Evolutionary conservation across 2,329 filamentous ascomycete species (phyloP).

Genomic region (Aspergillus sergii): DNA sequence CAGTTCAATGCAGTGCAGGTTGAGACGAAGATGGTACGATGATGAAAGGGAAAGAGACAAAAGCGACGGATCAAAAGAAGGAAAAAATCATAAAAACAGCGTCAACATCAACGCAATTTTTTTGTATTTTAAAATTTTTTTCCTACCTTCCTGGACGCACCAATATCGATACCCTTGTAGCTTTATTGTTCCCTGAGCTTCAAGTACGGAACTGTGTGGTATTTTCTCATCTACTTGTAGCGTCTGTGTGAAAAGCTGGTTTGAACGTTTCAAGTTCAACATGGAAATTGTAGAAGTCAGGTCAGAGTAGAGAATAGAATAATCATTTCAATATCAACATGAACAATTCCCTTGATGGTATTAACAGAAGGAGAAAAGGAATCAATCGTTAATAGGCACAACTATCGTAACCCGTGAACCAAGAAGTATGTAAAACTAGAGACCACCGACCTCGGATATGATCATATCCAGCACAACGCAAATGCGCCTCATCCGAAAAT

Average conservation of each 20-base stretch:
- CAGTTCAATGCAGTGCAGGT: conserved; percentile 6
- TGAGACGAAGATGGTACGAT: conserved; percentile 9
- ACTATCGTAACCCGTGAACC: conserved; percentile 2
- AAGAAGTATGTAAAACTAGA: background rate
- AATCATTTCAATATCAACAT: background rate
- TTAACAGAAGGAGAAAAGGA: background rate
- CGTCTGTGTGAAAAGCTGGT: background rate
- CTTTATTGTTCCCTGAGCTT: conserved; percentile 12
- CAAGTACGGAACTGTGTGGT: background rate
- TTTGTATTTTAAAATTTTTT: conserved; percentile 33
- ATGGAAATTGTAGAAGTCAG: background rate
- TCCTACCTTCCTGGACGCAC: conserved; percentile 23
- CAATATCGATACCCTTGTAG: conserved; percentile 41
- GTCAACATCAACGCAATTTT: conserved; percentile 12
- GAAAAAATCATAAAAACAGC: conserved; percentile 19
- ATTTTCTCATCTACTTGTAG: background rate
- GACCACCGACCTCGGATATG: background rate
- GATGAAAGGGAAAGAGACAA: conserved; percentile 17
- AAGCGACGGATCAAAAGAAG: conserved; percentile 17
- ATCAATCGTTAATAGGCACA: background rate
- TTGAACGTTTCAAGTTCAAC: background rate
- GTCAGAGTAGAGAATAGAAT: background rate
- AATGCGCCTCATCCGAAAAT: background rate
- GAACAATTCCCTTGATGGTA: background rate
- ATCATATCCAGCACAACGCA: background rate